These are phyloP conservation scores for Jaltomata sinuosa DNA, from an alignment of 257 asterid species.

Conservation along the genomic window DNA sequence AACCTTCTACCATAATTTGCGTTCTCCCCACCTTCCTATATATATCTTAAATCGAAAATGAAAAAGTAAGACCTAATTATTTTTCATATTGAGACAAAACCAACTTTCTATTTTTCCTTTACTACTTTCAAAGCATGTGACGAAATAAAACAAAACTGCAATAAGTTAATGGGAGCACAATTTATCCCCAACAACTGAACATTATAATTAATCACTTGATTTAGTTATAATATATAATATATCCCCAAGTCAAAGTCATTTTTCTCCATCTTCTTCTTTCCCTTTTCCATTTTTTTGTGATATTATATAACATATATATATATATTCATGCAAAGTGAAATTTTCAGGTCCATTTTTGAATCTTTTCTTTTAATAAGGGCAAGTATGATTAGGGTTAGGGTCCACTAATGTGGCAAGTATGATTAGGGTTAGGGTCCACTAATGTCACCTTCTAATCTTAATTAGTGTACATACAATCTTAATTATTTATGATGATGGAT, in stretches of 20 bases:
- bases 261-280: not conserved
- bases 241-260: too few species aligned
- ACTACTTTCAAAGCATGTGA: not conserved
- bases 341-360: too few species aligned
- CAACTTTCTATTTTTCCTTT: not conserved
- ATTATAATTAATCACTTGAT: not conserved
- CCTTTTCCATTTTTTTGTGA: too few species aligned
- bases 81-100: not conserved
- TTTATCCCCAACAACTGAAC: not conserved
- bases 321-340: too few species aligned
- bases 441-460: not conserved
- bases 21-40: too few species aligned
- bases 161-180: not conserved
- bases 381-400: not conserved
- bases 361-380: not conserved
- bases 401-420: not conserved
- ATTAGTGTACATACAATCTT: not conserved
- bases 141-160: not conserved
- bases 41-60: too few species aligned
- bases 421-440: not conserved
- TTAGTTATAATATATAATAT: too few species aligned
- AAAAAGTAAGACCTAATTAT: not conserved
- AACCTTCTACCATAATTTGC: too few species aligned
- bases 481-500: not conserved
- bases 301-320: too few species aligned